These are phyloP conservation scores for Schizochytrium sp. DNA, from an alignment of 108 stramenopile species.

Conservation along the genomic window DNA sequence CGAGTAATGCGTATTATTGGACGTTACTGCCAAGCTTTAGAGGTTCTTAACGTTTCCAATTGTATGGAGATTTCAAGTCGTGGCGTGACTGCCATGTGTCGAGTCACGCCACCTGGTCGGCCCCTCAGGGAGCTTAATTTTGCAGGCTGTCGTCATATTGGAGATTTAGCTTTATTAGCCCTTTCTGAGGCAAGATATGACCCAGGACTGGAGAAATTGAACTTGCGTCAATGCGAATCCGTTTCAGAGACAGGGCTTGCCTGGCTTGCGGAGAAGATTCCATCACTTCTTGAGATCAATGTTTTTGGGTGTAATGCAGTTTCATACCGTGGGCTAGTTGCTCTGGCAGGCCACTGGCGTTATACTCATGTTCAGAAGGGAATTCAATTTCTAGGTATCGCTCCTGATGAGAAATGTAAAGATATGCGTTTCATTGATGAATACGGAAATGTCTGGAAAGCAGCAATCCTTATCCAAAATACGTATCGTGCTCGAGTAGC, in stretches of 20 bases:
- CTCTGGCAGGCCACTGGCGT: conserved; percentile 11
- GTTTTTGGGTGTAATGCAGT: conserved; percentile 38
- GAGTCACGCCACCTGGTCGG: conserved; percentile 4
- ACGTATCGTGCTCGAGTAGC: not conserved
- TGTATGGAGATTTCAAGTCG: conserved; percentile 31
- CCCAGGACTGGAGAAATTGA: conserved; percentile 19
- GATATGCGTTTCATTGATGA: conserved; percentile 59
- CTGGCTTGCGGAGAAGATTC: conserved; percentile 1
- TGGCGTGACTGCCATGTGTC: conserved; percentile 32
- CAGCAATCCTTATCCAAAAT: conserved; percentile 19
- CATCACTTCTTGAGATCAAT: conserved; percentile 3
- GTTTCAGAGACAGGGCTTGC: conserved; percentile 49
- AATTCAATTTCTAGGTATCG: not conserved
- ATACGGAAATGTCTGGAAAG: conserved; percentile 52
- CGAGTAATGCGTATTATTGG: conserved; percentile 13
- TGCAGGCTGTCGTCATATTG: not conserved
- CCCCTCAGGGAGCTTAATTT: conserved; percentile 7
- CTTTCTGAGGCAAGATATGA: conserved; percentile 19
- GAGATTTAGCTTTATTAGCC: conserved; percentile 13
- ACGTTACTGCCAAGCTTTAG: conserved; percentile 11
- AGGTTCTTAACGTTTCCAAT: not conserved
- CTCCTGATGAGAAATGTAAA: conserved; percentile 1
- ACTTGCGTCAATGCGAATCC: not conserved
- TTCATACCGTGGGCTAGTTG: not conserved
- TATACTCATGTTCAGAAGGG: conserved; percentile 39